Evolutionary conservation across 78 protist genomes (phyloP).

Genomic region (Emiliania huxleyi): DNA sequence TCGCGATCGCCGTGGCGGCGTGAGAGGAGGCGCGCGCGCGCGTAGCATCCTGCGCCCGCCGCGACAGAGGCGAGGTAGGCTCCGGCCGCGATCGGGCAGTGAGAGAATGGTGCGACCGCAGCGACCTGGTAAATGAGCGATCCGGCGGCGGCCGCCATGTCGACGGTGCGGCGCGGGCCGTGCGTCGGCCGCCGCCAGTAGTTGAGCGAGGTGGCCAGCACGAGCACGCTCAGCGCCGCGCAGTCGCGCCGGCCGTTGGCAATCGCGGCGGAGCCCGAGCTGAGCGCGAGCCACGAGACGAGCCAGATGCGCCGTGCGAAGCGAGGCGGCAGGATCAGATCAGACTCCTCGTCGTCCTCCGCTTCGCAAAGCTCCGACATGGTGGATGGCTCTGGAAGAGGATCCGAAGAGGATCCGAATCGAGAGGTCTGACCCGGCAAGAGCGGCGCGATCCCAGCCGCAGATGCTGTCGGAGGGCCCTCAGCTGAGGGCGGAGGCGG

Average conservation of each 20-base stretch:
- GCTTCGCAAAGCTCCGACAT: too few species aligned
- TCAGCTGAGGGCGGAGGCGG: too few species aligned
- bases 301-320: neutral
- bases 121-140: neutral
- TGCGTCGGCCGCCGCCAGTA: neutral
- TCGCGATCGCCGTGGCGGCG: neutral
- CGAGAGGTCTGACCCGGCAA: too few species aligned
- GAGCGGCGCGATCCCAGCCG: too few species aligned
- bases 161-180: neutral
- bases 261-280: neutral
- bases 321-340: neutral
- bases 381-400: too few species aligned
- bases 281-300: neutral
- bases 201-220: neutral
- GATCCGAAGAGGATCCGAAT: too few species aligned
- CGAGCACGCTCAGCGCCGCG: neutral
- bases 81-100: neutral
- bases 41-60: neutral
- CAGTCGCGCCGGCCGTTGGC: neutral
- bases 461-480: too few species aligned
- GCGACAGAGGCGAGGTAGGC: neutral
- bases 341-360: too few species aligned
- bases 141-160: neutral
- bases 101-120: neutral
- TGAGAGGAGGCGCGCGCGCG: neutral